Conservation (phyloP, 2,329 filamentous ascomycete genomes). For the Fusarium verticillioides region DNA sequence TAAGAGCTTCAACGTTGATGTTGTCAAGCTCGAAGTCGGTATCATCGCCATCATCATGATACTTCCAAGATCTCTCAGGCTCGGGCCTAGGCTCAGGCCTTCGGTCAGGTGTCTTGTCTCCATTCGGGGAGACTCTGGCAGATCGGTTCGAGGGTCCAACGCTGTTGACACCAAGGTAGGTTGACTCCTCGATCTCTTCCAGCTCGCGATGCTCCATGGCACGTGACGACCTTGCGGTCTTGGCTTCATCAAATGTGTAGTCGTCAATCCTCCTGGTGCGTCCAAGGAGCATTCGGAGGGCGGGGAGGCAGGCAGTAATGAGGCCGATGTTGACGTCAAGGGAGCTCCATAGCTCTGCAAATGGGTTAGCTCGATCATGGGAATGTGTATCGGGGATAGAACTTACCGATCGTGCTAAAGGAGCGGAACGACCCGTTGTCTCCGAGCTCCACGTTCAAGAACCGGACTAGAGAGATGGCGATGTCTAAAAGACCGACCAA, state of each 20-base stretch:
- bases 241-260: constrained; percentile 21
- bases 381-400: not conserved
- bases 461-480: constrained; percentile 26
- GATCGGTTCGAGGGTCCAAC: constrained; percentile 11
- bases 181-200: constrained; percentile 23
- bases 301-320: constrained; percentile 26
- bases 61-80: constrained; percentile 10
- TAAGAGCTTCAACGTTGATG: constrained; percentile 21
- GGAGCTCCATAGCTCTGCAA: constrained; percentile 32
- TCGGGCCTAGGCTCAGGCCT: not conserved
- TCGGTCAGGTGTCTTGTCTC: not conserved
- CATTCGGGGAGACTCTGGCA: not conserved
- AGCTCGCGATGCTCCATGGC: constrained; percentile 22
- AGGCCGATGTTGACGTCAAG: constrained; percentile 35
- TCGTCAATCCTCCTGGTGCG: constrained; percentile 1
- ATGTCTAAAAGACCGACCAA: constrained; percentile 29
- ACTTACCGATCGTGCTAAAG: not conserved
- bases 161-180: constrained; percentile 12
- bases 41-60: constrained; percentile 10
- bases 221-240: constrained; percentile 14
- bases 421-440: constrained; percentile 20
- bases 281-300: constrained; percentile 22
- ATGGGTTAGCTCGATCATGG: not conserved
- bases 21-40: constrained; percentile 19
- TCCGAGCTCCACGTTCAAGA: constrained; percentile 26